Evolutionary conservation across 805 yeast genomes (phyloP), one percentile per base, ranked within the genome.

Genomic region (Candida germanica): DNA sequence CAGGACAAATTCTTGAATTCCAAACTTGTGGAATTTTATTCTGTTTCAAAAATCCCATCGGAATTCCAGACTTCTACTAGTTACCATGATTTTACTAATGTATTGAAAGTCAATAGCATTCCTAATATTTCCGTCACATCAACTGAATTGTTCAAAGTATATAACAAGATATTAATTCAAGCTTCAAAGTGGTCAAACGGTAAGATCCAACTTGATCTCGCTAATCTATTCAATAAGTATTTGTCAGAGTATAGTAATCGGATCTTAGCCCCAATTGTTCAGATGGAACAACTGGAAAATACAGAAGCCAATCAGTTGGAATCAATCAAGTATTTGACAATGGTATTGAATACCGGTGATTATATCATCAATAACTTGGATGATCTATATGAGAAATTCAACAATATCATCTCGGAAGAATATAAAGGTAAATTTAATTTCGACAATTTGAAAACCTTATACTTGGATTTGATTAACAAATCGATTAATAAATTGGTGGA

Each of bases 321-420:
- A 46, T 80, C 86, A 1, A 62, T 86, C 13, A 72, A 71, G 29
- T 76, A 83, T 40, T 69, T 85, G 1, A 80, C 93, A 19, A 64
- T 87, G 53, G 73, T 88, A 7, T 61, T 91, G 23, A 87, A 87
- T 48, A 91, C 98, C 0, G 87, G 95, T 1, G 96, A 91, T 54
- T 93, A 89, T 56, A 81, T 95, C 40, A 75, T 86, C 12, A 69
- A 77, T 8, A 93, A 96, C 3, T 76, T 82, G 2, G 72, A 71
- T 9, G 97, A 93, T 53, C 61, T 93, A 29, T 87, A 80, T 47
- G 84, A 81, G 17, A 77, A 77, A 47, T 58, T 53, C 65, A 65
- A 30, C 48, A 71, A 57, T 54, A 62, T 59, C 49, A 67, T 56
- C 45, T 56, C 61, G 12, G 51, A 57, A 11, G 56, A 59, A 14